Conservation (phyloP, 148 eudicot genomes). For the Spergularia marina region DNA sequence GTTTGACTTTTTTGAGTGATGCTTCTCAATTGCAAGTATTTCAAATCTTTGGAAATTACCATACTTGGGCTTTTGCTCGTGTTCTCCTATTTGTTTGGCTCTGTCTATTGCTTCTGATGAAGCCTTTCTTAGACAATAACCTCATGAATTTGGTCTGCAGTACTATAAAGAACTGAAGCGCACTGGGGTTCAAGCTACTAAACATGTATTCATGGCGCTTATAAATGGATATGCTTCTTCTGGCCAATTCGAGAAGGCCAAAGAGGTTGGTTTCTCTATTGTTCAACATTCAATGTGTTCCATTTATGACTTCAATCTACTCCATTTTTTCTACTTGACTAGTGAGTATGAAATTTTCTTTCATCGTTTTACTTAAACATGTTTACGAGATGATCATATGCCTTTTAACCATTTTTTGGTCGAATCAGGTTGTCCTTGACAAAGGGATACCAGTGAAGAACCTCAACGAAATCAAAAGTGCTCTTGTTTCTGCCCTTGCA, state of each 20-base stretch:
- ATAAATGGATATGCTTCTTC: conserved; percentile 78
- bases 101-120: neutral
- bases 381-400: neutral
- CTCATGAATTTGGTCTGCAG: conserved; percentile 41
- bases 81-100: neutral
- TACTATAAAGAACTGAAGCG: conserved; percentile 45
- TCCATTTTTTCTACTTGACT: neutral
- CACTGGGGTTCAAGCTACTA: conserved; percentile 51
- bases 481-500: conserved; percentile 71
- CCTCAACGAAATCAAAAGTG: conserved; percentile 65
- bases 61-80: neutral
- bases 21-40: too few relatives aligned
- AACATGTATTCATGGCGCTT: conserved; percentile 67
- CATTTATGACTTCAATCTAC: neutral
- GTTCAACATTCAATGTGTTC: neutral
- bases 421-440: conserved; percentile 55
- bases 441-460: conserved; percentile 45
- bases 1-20: too few relatives aligned
- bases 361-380: neutral
- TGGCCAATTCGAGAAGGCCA: conserved; percentile 76
- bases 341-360: neutral
- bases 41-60: too few relatives aligned
- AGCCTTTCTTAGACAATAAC: neutral
- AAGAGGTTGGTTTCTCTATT: conserved; percentile 47
- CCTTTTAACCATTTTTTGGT: neutral